A percentile compares a stretch with the other conserved stretches of the same genome.
phyloP scores from a whole-genome alignment of 148 eudicot genomes.

The Camellia lanceoleosa region DNA sequence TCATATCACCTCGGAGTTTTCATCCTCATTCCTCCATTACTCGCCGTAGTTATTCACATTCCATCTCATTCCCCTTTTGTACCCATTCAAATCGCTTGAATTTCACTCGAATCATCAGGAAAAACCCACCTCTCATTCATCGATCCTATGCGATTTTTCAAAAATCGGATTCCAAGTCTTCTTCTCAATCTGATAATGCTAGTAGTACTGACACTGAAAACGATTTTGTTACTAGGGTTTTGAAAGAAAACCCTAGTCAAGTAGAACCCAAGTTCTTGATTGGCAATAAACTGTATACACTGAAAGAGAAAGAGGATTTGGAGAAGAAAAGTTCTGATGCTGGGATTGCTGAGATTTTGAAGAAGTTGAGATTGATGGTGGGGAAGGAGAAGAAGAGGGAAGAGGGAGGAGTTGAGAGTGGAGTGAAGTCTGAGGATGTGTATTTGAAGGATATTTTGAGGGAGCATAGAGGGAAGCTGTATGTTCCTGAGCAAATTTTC shows the following conservation, averaged over 20 bases:
- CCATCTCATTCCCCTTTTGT: constrained; percentile 23
- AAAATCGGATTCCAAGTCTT: constrained; percentile 24
- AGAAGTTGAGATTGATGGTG: constrained; percentile 40
- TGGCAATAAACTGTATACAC: constrained; percentile 55
- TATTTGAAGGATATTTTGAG: constrained; percentile 76
- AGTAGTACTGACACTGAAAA: constrained; percentile 21
- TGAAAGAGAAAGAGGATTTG: constrained; percentile 54
- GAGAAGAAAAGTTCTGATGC: constrained; percentile 23
- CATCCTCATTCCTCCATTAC: constrained; percentile 26
- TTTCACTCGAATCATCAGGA: background rate
- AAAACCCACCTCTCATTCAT: constrained; percentile 19
- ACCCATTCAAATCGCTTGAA: constrained; percentile 13
- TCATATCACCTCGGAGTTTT: constrained; percentile 33
- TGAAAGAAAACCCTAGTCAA: constrained; percentile 85
- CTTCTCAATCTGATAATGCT: constrained; percentile 10
- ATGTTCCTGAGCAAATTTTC: too few species aligned
- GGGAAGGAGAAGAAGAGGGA: constrained; percentile 16
- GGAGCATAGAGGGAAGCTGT: constrained; percentile 34
- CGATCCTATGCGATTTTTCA: constrained; percentile 25
- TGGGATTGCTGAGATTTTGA: constrained; percentile 38
- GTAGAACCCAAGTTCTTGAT: constrained; percentile 67
- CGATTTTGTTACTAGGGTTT: constrained; percentile 76
- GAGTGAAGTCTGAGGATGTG: constrained; percentile 38
- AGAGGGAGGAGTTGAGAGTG: constrained; percentile 32
- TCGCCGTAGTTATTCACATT: constrained; percentile 12